Base-by-base conservation (phyloP, 1,139 yeast species). In the Lodderomyces orthopsilosis region DNA sequence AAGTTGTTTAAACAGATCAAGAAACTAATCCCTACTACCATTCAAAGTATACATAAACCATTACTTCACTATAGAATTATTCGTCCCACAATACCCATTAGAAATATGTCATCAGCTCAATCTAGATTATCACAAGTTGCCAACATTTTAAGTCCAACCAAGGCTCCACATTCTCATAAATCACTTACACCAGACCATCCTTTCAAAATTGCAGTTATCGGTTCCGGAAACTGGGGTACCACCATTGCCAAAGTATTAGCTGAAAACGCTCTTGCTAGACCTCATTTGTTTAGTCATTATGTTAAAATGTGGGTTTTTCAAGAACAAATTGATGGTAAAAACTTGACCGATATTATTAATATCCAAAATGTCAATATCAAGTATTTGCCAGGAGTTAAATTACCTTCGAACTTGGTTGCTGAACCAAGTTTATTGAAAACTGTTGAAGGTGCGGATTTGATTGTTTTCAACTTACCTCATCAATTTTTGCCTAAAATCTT, bases 141-240 rank as follows among this genome's bases (percentile, higher is more conserved):
- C 24, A 63, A 68, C 46, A 62, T 67, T 23, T 58, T 73, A 45
- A 40, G 22, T 6, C 46, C 45, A 30, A 49, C 53, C 37, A 41
- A 38, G 14, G 57, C 57, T 30, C 50, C 51, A 4, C 46, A 48
- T 35, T 53, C 58, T 9, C 44, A 44, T 40, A 14, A 44, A 45
- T 44, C 53, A 19, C 41, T 58, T 41, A 43, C 57, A 3, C 66
- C 69, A 17, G 64, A 52, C 27, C 59, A 58, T 36, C 74, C 74
- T 3, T 71, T 69, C 56, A 63, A 58, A 50, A 61, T 73, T 36
- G 67, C 74, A 44, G 70, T 73, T 21, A 63, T 73, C 47, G 78
- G 78, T 15, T 70, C 76, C 22, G 77, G 78, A 27, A 73, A 72
- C 54, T 73, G 77, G 77, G 78, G 77, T 32, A 73, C 77, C 42